Percentiles rank a stretch among this genome's conserved stretches.
Evolutionary conservation across 2,329 filamentous ascomycete species (phyloP).

Genomic region (Cordyceps militaris): DNA sequence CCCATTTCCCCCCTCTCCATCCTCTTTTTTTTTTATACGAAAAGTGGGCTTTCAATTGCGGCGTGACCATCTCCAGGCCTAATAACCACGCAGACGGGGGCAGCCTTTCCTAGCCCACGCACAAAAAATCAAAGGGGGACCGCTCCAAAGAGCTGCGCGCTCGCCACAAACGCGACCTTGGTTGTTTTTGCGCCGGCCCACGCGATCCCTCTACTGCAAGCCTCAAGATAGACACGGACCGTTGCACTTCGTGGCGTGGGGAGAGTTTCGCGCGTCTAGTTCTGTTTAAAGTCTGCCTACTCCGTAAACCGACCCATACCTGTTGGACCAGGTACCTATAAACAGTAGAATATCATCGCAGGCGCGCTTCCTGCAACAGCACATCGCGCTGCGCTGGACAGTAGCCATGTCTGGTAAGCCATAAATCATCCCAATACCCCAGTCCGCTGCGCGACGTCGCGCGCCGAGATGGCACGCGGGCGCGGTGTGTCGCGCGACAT

Average conservation of each 20-base stretch:
- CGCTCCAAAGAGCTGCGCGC: slow-evolving; percentile 3
- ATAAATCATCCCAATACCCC: background rate
- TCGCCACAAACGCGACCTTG: slow-evolving; percentile 4
- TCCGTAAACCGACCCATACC: slow-evolving; percentile 9
- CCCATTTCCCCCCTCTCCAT: background rate
- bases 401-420: slow-evolving; percentile 14
- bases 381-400: background rate
- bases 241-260: slow-evolving; percentile 2
- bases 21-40: background rate
- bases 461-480: background rate
- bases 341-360: slow-evolving; percentile 11
- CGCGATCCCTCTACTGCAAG: background rate
- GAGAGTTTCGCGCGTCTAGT: slow-evolving; percentile 10
- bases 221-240: slow-evolving; percentile 1
- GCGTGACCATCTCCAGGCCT: slow-evolving; percentile 2
- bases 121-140: slow-evolving; percentile 7
- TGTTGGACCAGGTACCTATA: background rate
- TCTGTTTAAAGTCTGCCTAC: slow-evolving; percentile 11
- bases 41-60: background rate
- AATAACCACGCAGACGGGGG: slow-evolving; percentile 1
- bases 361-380: background rate
- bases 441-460: background rate
- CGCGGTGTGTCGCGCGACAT: slow-evolving; percentile 9
- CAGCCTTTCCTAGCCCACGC: slow-evolving; percentile 1
- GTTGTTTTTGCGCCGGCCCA: slow-evolving; percentile 1